Base-by-base conservation (phyloP, 73 alveolate genomes). In the Paramecium pentaurelia region DNA sequence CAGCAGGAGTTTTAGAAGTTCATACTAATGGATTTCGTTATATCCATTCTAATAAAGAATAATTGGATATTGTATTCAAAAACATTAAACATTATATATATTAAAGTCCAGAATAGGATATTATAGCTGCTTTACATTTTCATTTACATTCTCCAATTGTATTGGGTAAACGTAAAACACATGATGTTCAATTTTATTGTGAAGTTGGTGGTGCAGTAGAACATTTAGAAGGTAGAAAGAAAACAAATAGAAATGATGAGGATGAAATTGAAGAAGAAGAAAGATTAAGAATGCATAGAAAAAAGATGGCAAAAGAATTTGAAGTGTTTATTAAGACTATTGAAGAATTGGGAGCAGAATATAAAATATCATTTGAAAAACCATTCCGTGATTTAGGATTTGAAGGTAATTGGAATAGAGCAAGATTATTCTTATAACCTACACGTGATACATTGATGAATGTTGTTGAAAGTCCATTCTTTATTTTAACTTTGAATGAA, bases 241-340 rank as follows among this genome's bases (percentile, higher is more conserved):
- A 95, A 75, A 95, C 96, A 30, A 85, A 96, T 59, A 87, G 95
- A 83, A 95, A 95, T 87, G 99, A 98, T 85, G 94, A 94, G 86
- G 99, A 98, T 64, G 99, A 98, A 93, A 93, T 96, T 58, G 99
- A 98, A 86, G 96, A 96, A 93, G 99, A 98, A 89, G 96, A 97
- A 92, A 97, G 97, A 91, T 99, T 96, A 85, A 92, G 97, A 86
- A 89, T 94, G 88, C 94, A 92, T 49, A 98, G 95, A 77, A 96
- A 77, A 64, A 94, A 93, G 86, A 96, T 98, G 77, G 96, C 96
- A 60, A 94, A 86, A 68, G 97, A 94, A 85, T 98, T 98, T 88
- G 95, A 95, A 54, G 96, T 93, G 11, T 98, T 98, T 86, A 80
- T 94, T 51, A 95, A 96, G 71, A 91, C 80, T 47, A 95, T 97